A percentile compares a stretch with the other conserved stretches of the same genome.
phyloP scores from a whole-genome alignment of 495 filamentous ascomycete species.

The Saxophila tyrrhenica region DNA sequence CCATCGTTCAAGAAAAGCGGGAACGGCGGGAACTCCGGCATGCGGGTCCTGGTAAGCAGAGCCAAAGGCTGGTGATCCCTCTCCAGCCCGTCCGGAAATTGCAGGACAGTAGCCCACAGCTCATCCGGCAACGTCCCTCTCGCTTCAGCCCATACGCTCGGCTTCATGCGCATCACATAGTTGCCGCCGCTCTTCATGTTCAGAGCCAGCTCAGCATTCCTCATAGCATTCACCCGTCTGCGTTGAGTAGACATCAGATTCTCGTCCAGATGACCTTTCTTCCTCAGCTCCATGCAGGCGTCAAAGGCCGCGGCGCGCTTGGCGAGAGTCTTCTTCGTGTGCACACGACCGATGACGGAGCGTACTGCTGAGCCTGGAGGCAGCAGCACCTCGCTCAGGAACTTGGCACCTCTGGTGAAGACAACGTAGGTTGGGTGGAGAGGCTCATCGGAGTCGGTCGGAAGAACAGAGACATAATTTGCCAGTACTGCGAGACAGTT shows the following conservation, averaged over 20 bases:
- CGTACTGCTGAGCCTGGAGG: slow-evolving; percentile 65
- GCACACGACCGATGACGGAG: slow-evolving; percentile 48
- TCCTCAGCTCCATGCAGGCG: slow-evolving; percentile 59
- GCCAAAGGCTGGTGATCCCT: slow-evolving; percentile 52
- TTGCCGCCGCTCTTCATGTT: slow-evolving; percentile 59
- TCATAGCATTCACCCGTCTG: slow-evolving; percentile 68
- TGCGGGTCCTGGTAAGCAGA: slow-evolving; percentile 55
- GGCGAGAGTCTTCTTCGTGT: slow-evolving; percentile 59
- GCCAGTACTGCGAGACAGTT: slow-evolving; percentile 46
- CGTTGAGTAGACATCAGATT: slow-evolving; percentile 61
- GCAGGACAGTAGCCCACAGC: slow-evolving; percentile 56
- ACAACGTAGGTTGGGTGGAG: slow-evolving; percentile 55
- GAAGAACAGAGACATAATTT: slow-evolving; percentile 42
- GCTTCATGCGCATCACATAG: slow-evolving; percentile 73
- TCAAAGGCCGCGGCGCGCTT: slow-evolving; percentile 88
- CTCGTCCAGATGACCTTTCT: slow-evolving; percentile 56
- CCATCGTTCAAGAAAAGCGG: slow-evolving; percentile 56
- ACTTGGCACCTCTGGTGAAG: slow-evolving; percentile 44
- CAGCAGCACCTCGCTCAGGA: slow-evolving; percentile 69
- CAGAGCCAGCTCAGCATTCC: slow-evolving; percentile 80
- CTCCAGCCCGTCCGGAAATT: slow-evolving; percentile 47
- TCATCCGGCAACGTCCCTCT: slow-evolving; percentile 39
- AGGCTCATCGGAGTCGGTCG: slow-evolving; percentile 45
- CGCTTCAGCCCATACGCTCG: slow-evolving; percentile 57
- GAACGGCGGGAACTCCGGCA: slow-evolving; percentile 59